Evolutionary conservation across 306 rosid species (phyloP).

Genomic region (Vigna nakashimae): DNA sequence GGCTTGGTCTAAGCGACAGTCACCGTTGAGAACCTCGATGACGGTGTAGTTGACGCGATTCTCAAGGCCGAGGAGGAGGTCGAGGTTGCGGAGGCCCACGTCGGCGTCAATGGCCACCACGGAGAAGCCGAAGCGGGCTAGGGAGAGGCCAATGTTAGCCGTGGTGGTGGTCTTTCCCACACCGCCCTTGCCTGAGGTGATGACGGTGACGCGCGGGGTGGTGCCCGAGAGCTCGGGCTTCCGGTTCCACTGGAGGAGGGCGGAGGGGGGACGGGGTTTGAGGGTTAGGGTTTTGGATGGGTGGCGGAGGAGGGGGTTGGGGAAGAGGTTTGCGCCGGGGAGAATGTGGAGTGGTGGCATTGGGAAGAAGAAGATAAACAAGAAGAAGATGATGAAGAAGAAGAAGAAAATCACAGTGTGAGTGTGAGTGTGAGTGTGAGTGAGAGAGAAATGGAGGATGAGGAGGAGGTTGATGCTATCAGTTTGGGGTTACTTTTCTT

Average conservation of each 20-base stretch:
- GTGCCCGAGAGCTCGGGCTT: constrained; percentile 91
- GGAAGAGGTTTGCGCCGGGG: neutral
- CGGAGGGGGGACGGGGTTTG: constrained; percentile 20
- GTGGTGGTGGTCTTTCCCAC: constrained; percentile 96
- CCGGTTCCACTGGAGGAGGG: constrained; percentile 89
- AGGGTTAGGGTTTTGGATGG: constrained; percentile 45
- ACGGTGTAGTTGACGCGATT: constrained; percentile 96
- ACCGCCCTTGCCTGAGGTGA: constrained; percentile 95
- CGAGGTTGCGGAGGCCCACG: constrained; percentile 97
- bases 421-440: neutral
- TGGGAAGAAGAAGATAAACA: constrained; percentile 23
- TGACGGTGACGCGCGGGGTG: constrained; percentile 90
- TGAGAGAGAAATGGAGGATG: neutral
- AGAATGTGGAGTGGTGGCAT: constrained; percentile 58
- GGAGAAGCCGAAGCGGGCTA: constrained; percentile 92
- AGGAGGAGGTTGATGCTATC: too few species aligned
- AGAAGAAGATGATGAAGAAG: neutral
- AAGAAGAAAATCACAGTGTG: neutral
- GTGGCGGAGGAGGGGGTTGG: neutral
- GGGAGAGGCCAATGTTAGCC: constrained; percentile 93
- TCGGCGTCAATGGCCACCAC: constrained; percentile 97
- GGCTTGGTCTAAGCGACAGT: constrained; percentile 96
- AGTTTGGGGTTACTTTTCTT: neutral
- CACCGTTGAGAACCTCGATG: constrained; percentile 93
- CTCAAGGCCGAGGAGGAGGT: constrained; percentile 95